Percentiles rank a stretch among this genome's conserved stretches.
phyloP scores from a whole-genome alignment of 1,139 yeast genomes.

The Yamadazyma oceani region DNA sequence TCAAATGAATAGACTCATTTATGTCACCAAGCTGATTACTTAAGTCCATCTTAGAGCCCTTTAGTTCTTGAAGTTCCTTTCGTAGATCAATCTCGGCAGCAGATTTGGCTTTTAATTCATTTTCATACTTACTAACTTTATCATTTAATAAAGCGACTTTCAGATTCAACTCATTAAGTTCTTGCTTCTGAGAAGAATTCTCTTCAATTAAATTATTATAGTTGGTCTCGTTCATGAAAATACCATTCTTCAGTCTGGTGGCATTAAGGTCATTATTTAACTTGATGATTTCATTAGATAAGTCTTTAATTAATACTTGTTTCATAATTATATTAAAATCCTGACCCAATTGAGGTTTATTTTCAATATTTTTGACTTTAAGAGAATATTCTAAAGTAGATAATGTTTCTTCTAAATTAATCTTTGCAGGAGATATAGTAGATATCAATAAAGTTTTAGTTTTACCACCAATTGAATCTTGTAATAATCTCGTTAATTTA shows the following conservation, averaged over 20 bases:
- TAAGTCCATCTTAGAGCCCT: conserved; percentile 6
- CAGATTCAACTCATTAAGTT: conserved; percentile 15
- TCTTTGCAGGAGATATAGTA: conserved; percentile 77
- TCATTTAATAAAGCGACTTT: conserved; percentile 8
- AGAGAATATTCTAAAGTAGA: conserved; percentile 86
- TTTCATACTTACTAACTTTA: conserved; percentile 9
- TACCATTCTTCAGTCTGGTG: conserved; percentile 61
- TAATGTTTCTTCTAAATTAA: conserved; percentile 72
- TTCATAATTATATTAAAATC: conserved; percentile 57
- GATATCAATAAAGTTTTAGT: conserved; percentile 81
- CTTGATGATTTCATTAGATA: conserved; percentile 56
- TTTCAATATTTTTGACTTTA: conserved; percentile 75
- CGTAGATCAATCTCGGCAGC: conserved; percentile 1
- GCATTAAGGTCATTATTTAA: conserved; percentile 60
- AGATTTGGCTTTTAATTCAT: conserved; percentile 5
- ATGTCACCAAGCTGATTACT: conserved; percentile 8
- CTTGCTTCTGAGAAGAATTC: conserved; percentile 15
- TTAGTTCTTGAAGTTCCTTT: conserved; percentile 7
- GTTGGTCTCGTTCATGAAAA: conserved; percentile 58
- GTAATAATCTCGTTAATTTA: conserved; percentile 72
- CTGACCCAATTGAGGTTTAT: conserved; percentile 61
- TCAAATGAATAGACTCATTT: conserved; percentile 5
- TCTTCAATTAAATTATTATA: conserved; percentile 46
- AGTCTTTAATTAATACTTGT: conserved; percentile 56
- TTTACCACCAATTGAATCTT: conserved; percentile 81